These are phyloP conservation scores for Calonectria pseudoturangicola DNA, from an alignment of 2,329 filamentous ascomycete species.

Conservation along the genomic window DNA sequence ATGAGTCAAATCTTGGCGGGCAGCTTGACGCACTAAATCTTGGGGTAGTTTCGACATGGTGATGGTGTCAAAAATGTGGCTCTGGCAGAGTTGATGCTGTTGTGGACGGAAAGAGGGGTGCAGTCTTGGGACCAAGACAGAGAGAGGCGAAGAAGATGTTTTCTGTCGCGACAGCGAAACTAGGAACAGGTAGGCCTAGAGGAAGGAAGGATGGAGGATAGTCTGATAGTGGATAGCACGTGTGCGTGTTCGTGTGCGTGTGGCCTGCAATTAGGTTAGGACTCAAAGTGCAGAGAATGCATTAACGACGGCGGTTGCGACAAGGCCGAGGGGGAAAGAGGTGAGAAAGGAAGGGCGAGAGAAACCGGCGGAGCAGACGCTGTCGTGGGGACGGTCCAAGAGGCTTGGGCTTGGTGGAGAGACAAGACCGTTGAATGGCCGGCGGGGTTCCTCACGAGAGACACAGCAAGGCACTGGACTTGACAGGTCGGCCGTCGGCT, in stretches of 20 bases:
- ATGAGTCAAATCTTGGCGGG: constrained; percentile 14
- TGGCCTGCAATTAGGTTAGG: constrained; percentile 30
- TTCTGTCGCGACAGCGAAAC: constrained; percentile 30
- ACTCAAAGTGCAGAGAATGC: constrained; percentile 12
- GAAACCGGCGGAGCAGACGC: constrained; percentile 40
- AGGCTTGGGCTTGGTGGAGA: constrained; percentile 41
- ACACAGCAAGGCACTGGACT: constrained; percentile 46
- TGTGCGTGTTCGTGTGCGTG: constrained; percentile 28
- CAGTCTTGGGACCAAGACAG: constrained; percentile 28
- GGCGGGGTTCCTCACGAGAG: constrained; percentile 43
- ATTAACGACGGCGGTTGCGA: constrained; percentile 19
- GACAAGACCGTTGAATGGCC: constrained; percentile 46
- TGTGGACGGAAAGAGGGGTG: constrained; percentile 32
- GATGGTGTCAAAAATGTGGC: constrained; percentile 34
- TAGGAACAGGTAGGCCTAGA: constrained; percentile 15
- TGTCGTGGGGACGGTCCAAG: constrained; percentile 34
- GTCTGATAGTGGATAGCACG: constrained; percentile 30
- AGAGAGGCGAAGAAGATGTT: constrained; percentile 35
- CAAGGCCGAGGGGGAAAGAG: constrained; percentile 8
- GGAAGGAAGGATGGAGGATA: constrained; percentile 26
- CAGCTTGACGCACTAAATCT: constrained; percentile 56
- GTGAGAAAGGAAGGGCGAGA: constrained; percentile 31
- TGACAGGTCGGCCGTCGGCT: constrained; percentile 44
- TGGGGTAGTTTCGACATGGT: constrained; percentile 57
- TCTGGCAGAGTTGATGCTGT: constrained; percentile 43